A percentile compares a stretch with the other conserved stretches of the same genome.
Conservation (phyloP, 257 asterid genomes). For the Knoxia roxburghii region DNA sequence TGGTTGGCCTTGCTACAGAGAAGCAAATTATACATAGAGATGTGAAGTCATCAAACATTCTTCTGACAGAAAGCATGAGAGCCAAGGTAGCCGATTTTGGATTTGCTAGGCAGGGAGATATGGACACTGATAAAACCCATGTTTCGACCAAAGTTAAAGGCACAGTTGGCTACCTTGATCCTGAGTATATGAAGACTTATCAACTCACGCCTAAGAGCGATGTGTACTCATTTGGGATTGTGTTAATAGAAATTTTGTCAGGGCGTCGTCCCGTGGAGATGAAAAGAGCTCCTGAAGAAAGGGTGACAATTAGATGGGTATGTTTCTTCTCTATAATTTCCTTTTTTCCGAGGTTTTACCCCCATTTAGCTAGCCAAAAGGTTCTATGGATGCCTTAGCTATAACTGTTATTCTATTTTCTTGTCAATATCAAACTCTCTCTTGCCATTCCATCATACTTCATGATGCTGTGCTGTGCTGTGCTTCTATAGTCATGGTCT, state of each 20-base stretch:
- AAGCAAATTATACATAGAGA: constrained; percentile 99
- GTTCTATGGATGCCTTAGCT: not conserved
- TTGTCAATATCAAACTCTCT: not conserved
- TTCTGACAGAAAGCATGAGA: constrained; percentile 81
- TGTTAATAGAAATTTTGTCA: constrained; percentile 73
- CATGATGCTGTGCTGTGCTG: no score
- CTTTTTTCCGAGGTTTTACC: no score
- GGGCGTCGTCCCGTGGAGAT: constrained; percentile 96
- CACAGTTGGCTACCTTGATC: constrained; percentile 95
- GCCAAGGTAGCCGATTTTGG: constrained; percentile 98
- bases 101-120: constrained; percentile 79
- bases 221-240: constrained; percentile 86
- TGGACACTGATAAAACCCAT: constrained; percentile 68
- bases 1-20: constrained; percentile 40
- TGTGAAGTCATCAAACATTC: constrained; percentile 92
- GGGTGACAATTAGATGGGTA: constrained; percentile 94
- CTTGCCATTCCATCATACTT: not conserved
- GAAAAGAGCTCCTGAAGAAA: constrained; percentile 62
- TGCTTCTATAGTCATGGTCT: not conserved
- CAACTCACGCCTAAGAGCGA: constrained; percentile 89
- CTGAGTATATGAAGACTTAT: constrained; percentile 90
- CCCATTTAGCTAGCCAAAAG: no score
- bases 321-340: no score
- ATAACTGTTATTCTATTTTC: not conserved
- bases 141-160: constrained; percentile 91